These are phyloP conservation scores for Vitis labrusca DNA, from an alignment of 164 flowering plant species.

Conservation along the genomic window DNA sequence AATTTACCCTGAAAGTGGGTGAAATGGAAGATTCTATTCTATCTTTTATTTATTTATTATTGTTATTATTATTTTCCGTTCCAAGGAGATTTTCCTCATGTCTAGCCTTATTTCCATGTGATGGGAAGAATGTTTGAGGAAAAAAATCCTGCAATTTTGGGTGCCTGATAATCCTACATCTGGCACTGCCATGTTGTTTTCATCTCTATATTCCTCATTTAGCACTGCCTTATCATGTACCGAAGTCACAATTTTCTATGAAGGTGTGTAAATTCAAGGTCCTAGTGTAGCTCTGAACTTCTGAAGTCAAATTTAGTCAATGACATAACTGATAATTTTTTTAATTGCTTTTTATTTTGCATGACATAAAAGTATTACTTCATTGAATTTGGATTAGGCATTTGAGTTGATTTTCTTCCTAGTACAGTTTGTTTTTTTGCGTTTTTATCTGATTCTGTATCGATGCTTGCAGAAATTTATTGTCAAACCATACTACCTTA, in stretches of 20 bases:
- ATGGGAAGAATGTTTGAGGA: not conserved
- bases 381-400: no score
- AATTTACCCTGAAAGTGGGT: no score
- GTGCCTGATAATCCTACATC: not conserved
- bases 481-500: constrained; percentile 71
- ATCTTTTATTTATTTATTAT: no score
- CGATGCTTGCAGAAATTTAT: constrained; percentile 59
- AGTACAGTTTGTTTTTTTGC: not conserved
- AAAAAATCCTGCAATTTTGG: not conserved
- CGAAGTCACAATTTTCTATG: no score
- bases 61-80: no score
- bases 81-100: not conserved
- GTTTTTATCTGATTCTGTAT: not conserved
- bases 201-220: not conserved
- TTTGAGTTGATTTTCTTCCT: no score
- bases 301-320: no score
- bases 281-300: not conserved
- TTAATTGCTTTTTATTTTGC: not conserved
- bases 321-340: not conserved
- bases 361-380: constrained; percentile 2
- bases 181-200: not conserved
- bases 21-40: no score
- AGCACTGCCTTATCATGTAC: not conserved
- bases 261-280: not conserved
- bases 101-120: not conserved